Percentiles rank a stretch among this genome's conserved stretches.
Conservation (phyloP, 1,284 basidiomycete genomes). For the Rhodotorula sp. region DNA sequence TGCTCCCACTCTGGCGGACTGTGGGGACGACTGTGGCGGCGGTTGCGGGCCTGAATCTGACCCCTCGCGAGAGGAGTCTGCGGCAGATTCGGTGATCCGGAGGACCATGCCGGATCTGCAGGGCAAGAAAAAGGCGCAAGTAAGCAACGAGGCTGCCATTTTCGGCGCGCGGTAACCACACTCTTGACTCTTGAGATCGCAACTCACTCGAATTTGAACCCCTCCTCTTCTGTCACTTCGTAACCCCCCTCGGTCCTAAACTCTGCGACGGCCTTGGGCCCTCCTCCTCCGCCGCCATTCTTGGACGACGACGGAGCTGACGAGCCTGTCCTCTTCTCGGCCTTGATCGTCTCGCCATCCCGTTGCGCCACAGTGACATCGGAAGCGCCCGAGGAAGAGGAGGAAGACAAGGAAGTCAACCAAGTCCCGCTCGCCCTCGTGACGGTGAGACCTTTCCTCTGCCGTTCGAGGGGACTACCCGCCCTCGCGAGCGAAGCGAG, state of each 20-base stretch:
- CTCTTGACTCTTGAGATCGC: too few species aligned
- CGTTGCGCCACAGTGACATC: too few species aligned
- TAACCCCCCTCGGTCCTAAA: slow-evolving; percentile 19
- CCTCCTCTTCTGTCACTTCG: slow-evolving; percentile 13
- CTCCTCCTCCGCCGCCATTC: background rate
- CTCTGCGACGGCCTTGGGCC: slow-evolving; percentile 2
- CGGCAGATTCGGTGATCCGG: slow-evolving; percentile 16
- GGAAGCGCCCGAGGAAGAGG: slow-evolving; percentile 1
- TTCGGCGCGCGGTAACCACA: too few species aligned
- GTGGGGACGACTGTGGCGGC: background rate
- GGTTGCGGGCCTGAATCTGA: slow-evolving; percentile 6
- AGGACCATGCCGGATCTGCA: slow-evolving; percentile 24
- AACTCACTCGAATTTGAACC: slow-evolving; percentile 25
- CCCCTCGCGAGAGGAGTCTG: background rate
- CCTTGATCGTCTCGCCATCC: background rate
- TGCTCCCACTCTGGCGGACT: too few species aligned
- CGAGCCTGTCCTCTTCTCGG: background rate
- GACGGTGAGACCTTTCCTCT: slow-evolving; percentile 22
- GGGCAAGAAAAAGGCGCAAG: too few species aligned
- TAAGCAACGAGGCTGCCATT: too few species aligned
- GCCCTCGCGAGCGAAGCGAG: slow-evolving; percentile 15
- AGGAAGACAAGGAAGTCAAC: slow-evolving; percentile 6
- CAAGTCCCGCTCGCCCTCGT: slow-evolving; percentile 23
- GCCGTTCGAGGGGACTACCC: slow-evolving; percentile 28
- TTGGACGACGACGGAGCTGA: background rate